phyloP scores from a whole-genome alignment of 2,329 filamentous ascomycete species.

The Corniculantispora saksenae region DNA sequence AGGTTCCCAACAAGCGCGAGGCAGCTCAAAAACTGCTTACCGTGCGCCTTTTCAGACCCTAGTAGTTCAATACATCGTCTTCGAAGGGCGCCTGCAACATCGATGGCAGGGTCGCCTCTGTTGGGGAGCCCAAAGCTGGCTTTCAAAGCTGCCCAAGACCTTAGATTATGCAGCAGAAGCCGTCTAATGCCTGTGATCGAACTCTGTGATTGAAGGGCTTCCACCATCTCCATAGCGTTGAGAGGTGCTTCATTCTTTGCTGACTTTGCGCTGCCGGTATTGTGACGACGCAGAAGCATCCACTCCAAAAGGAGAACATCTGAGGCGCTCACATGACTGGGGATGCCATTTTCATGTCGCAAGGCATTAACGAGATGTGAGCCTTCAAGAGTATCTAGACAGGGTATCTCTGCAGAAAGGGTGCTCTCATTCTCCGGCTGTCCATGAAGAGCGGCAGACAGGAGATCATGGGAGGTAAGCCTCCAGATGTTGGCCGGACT shows the following conservation, averaged over 20 bases:
- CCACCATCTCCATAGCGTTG: constrained; percentile 12
- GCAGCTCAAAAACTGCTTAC: background rate
- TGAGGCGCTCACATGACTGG: constrained; percentile 28
- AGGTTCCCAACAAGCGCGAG: constrained; percentile 12
- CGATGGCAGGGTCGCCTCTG: background rate
- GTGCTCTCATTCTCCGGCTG: constrained; percentile 4
- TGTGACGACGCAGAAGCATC: constrained; percentile 33
- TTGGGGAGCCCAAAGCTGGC: background rate
- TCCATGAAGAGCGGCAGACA: constrained; percentile 40
- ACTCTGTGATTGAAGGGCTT: constrained; percentile 26
- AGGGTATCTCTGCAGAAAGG: background rate
- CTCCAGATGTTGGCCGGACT: constrained; percentile 36
- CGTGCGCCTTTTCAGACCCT: background rate
- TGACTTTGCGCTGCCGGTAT: background rate
- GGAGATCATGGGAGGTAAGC: constrained; percentile 45
- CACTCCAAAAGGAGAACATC: constrained; percentile 38
- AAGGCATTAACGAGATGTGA: constrained; percentile 24
- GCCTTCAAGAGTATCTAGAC: constrained; percentile 3
- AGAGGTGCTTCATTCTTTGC: constrained; percentile 13
- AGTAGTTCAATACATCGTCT: constrained; percentile 4
- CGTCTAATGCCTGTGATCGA: constrained; percentile 33
- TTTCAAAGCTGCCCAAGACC: constrained; percentile 3
- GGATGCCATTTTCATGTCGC: constrained; percentile 34
- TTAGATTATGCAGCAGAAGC: constrained; percentile 32
- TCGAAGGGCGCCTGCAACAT: constrained; percentile 1